Base-by-base conservation (phyloP, 1,139 yeast species). In the Cylindricascospora bacillispora region DNA sequence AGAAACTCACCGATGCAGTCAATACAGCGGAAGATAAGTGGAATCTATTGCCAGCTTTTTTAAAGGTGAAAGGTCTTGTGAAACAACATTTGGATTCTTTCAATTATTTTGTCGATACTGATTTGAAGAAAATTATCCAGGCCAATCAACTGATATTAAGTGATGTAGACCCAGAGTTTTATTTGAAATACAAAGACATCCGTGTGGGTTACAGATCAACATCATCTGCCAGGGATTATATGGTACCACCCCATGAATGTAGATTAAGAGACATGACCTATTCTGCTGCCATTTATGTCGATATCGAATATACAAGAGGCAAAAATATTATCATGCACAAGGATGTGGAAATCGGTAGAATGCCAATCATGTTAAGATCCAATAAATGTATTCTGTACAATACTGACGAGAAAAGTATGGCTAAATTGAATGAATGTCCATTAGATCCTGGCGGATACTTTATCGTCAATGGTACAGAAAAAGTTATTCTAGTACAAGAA, bases 361-460 rank as follows among this genome's bases (percentile, higher is more conserved):
- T 89, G 95, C 99, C 99, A 9, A 76, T 89, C 45, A 89, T 89
- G 99, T 65, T 89, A 44, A 67, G 97, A 47, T 80, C 94, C 20
- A 81, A 83, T 52, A 82, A 83, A 54, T 89, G 99, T 65, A 73
- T 82, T 27, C 62, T 89, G 38, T 73, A 74, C 43, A 93, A 85
- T 14, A 73, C 80, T 33, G 64, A 73, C 32, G 95, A 86, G 44
- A 56, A 63, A 27, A 78, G 72, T 45, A 89, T 92, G 97, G 95
- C 98, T 1, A 61, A 62, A 25, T 65, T 81, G 45, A 80, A 81
- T 46, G 99, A 89, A 56, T 92, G 99, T 57, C 99, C 99, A 0
- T 63, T 89, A 31, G 98, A 89, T 57, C 98, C 98, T 4, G 99
- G 99, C 57, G 99, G 99, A 44, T 89, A 89, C 51, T 89, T 89